Base-by-base conservation (phyloP, 2,329 filamentous ascomycete genomes). In the Fusarium oxysporum region DNA sequence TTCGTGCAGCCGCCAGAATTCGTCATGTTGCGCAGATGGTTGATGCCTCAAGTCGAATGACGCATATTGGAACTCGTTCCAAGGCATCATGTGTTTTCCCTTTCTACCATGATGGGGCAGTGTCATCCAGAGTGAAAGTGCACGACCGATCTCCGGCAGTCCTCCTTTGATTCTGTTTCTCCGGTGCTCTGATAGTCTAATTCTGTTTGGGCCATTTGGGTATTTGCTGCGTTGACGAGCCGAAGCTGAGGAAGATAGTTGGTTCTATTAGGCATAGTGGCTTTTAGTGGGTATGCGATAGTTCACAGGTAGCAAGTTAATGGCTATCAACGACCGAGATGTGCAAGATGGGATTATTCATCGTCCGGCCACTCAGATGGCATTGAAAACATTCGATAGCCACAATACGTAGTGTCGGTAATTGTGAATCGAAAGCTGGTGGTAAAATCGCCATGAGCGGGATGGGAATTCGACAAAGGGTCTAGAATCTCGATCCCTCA, bases 401-500 rank as follows among this genome's bases (percentile, higher is more conserved):
- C 47, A 30, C 32, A 37, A 71, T 55, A 41, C 40, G 47, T 55
- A 56, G 56, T 58, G 58, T 58, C 40, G 47, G 50, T 54, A 48
- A 50, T 63, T 53, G 53, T 44, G 50, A 62, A 58, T 60, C 45
- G 37, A 48, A 56, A 65, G 44, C 40, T 62, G 51, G 55, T 53
- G 59, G 40, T 60, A 38, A 58, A 71, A 75, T 76, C 56, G 58
- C 58, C 65, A 72, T 70, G 33, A 61, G 38, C 23, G 65, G 51
- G 45, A 77, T 77, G 75, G 75, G 73, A 77, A 75, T 77, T 75
- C 44, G 48, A 40, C 51, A 47, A 35, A 32, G 57, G 59, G 58
- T 50, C 62, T 69, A 60, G 64, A 76, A 75, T 75, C 75, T 76
- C 72, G 73, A 77, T 77, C 50, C 62, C 61, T 66, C 33, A 41